Percentiles rank a stretch among this genome's conserved stretches.
Conservation (phyloP, 176 grass and related monocot species). For the Raddia guianensis region DNA sequence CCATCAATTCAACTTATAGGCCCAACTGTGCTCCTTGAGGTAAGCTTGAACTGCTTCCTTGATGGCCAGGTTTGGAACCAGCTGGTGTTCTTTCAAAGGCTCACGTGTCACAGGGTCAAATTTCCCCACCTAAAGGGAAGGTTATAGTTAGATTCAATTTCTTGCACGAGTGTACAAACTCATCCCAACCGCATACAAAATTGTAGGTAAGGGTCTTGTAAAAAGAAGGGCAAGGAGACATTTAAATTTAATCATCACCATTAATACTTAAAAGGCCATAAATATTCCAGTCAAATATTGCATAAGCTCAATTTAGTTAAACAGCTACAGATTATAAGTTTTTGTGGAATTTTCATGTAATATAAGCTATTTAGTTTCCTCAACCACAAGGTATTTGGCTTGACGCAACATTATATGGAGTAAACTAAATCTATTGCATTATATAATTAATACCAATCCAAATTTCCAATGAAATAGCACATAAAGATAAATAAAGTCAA, state of each 20-base stretch:
- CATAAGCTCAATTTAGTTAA: background rate
- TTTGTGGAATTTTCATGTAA: background rate
- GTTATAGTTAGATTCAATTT: background rate
- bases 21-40: slow-evolving; percentile 78
- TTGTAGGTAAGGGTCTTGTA: no score
- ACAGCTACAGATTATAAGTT: background rate
- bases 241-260: background rate
- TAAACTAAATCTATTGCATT: background rate
- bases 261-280: background rate
- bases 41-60: slow-evolving; percentile 81
- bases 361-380: background rate
- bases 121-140: slow-evolving; percentile 63
- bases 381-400: background rate
- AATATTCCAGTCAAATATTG: background rate
- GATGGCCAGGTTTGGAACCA: slow-evolving; percentile 81
- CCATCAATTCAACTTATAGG: slow-evolving; percentile 66
- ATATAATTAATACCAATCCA: background rate
- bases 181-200: background rate
- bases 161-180: background rate
- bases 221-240: background rate
- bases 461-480: background rate
- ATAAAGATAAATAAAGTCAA: background rate
- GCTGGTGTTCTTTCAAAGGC: slow-evolving; percentile 62
- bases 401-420: background rate
- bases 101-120: slow-evolving; percentile 73